Evolutionary conservation across 345 rosid species (phyloP).

Genomic region (Dipteronia sinensis): DNA sequence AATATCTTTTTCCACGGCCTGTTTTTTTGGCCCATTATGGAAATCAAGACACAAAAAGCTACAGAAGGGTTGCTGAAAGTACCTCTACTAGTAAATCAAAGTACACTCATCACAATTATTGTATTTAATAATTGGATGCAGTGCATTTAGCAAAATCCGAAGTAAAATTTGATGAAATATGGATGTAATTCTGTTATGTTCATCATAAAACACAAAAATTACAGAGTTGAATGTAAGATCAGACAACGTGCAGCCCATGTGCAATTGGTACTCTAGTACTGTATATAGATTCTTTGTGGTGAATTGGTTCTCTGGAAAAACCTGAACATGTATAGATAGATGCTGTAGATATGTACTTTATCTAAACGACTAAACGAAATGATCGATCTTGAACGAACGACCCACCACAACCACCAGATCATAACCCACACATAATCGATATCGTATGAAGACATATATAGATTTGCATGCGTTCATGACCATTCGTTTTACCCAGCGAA

Average conservation of each 20-base stretch:
- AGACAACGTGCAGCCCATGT: background rate
- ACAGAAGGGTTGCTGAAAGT: no score
- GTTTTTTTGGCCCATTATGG: background rate
- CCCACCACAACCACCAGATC: constrained; percentile 1
- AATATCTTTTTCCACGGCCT: background rate
- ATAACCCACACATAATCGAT: background rate
- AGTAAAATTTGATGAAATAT: no score
- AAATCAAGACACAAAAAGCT: no score
- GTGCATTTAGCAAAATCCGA: background rate
- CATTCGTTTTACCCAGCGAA: constrained; percentile 9
- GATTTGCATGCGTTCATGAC: background rate
- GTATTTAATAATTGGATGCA: background rate
- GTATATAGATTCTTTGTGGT: background rate
- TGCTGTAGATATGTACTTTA: background rate
- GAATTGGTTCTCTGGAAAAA: background rate
- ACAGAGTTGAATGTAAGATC: background rate
- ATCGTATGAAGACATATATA: background rate
- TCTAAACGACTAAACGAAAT: no score
- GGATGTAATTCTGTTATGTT: no score
- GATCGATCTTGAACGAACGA: background rate
- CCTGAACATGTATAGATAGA: background rate
- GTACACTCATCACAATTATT: no score
- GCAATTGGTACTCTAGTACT: background rate
- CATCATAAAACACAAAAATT: no score
- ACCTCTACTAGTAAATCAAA: no score